Percentiles rank a stretch among this genome's conserved stretches.
phyloP scores from a whole-genome alignment of 371 early-diverging fungal species.

The Syncephalastrum sp. region DNA sequence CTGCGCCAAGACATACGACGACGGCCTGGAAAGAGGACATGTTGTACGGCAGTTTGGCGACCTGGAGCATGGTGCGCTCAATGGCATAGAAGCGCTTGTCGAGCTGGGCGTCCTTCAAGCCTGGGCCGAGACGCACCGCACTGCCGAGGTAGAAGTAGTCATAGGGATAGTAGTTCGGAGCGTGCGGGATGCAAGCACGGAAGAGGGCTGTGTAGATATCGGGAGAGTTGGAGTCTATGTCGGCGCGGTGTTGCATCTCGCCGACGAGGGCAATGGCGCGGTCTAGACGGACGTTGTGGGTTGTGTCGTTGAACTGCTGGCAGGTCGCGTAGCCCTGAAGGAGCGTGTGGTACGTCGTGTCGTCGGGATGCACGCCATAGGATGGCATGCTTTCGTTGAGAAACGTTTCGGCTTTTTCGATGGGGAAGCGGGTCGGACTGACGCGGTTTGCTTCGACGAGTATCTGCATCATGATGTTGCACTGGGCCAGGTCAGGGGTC shows the following conservation, averaged over 20 bases:
- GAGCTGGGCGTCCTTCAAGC: slow-evolving; percentile 8
- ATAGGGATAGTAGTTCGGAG: slow-evolving; percentile 25
- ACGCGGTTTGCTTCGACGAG: slow-evolving; percentile 34
- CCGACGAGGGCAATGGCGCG: slow-evolving; percentile 28
- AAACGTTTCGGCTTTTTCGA: slow-evolving; percentile 31
- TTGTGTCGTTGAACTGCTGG: slow-evolving; percentile 21
- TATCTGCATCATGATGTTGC: slow-evolving; percentile 36
- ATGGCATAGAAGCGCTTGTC: slow-evolving; percentile 46
- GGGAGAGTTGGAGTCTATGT: too few species aligned
- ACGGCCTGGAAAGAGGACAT: slow-evolving; percentile 29
- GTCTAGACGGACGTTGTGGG: slow-evolving; percentile 32
- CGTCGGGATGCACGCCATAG: slow-evolving; percentile 30
- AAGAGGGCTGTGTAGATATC: slow-evolving; percentile 33
- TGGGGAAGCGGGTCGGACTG: slow-evolving; percentile 30
- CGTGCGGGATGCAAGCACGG: slow-evolving; percentile 43
- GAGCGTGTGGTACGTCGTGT: slow-evolving; percentile 23
- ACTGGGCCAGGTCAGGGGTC: slow-evolving; percentile 9
- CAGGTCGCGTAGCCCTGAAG: slow-evolving; percentile 34
- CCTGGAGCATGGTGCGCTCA: slow-evolving; percentile 44
- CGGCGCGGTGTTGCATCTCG: slow-evolving; percentile 27
- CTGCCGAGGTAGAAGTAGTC: slow-evolving; percentile 25
- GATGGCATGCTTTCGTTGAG: slow-evolving; percentile 33
- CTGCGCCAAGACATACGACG: slow-evolving; percentile 41
- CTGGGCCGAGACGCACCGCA: slow-evolving; percentile 16
- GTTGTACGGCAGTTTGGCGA: slow-evolving; percentile 35